These are phyloP conservation scores for Suillus plorans DNA, from an alignment of 768 basidiomycete species.

Conservation along the genomic window DNA sequence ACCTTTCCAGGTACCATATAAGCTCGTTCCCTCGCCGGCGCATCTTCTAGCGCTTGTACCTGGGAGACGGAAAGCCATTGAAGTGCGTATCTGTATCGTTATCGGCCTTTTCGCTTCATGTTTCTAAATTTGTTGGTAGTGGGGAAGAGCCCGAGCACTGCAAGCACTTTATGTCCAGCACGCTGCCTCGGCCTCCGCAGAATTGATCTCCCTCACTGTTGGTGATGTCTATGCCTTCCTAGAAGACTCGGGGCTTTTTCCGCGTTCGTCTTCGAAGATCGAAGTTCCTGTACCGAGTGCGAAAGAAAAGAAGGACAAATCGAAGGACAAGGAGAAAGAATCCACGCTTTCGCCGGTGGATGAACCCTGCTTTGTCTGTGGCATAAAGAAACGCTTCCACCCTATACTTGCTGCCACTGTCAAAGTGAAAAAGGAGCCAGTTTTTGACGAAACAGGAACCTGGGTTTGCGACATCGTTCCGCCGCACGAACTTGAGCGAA, in stretches of 20 bases:
- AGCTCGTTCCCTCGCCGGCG: slow-evolving; percentile 32
- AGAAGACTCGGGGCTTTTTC: slow-evolving; percentile 40
- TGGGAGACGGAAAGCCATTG: slow-evolving; percentile 49
- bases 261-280: slow-evolving; percentile 26
- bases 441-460: background rate
- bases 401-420: slow-evolving; percentile 15
- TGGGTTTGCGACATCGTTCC: slow-evolving; percentile 29
- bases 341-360: slow-evolving; percentile 19
- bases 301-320: slow-evolving; percentile 23
- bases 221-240: slow-evolving; percentile 47
- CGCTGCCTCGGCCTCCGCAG: slow-evolving; percentile 19
- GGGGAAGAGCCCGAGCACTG: slow-evolving; percentile 44
- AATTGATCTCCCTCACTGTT: slow-evolving; percentile 30
- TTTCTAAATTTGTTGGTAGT: slow-evolving; percentile 29
- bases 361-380: slow-evolving; percentile 27
- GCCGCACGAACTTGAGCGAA: slow-evolving; percentile 17
- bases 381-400: slow-evolving; percentile 29
- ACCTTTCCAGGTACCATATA: slow-evolving; percentile 36
- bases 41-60: slow-evolving; percentile 37
- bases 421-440: slow-evolving; percentile 19
- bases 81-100: slow-evolving; percentile 31
- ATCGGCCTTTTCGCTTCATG: background rate
- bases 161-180: slow-evolving; percentile 37
- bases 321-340: slow-evolving; percentile 21
- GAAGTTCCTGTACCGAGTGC: slow-evolving; percentile 9